phyloP scores from a whole-genome alignment of 31 red algal species.

The Asparagopsis taxiformis region DNA sequence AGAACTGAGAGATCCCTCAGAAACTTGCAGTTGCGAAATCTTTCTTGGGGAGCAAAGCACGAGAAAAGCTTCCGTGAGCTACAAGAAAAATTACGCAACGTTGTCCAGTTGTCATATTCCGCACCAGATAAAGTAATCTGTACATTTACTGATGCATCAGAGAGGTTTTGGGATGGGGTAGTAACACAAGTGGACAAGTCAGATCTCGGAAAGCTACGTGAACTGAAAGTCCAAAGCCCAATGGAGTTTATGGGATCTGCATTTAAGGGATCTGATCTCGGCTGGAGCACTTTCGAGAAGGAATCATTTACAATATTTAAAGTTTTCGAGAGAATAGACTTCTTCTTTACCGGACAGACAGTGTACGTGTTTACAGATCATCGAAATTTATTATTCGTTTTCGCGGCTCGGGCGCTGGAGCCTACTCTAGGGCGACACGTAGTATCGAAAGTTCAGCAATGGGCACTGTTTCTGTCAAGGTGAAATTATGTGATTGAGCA shows the following conservation, averaged over 20 bases:
- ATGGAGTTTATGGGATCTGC: conserved; percentile 5
- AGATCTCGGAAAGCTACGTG: neutral
- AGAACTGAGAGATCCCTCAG: no score
- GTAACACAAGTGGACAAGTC: conserved; percentile 9
- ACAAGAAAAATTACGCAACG: conserved; percentile 12
- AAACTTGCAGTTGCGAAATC: no score
- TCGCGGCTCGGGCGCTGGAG: neutral
- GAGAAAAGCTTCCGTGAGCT: conserved; percentile 6
- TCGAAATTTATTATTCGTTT: neutral
- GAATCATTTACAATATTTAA: conserved; percentile 17
- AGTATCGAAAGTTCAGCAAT: neutral
- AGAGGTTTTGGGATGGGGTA: conserved; percentile 22
- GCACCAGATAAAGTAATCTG: conserved; percentile 8
- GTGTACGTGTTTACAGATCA: neutral
- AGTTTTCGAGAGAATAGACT: neutral
- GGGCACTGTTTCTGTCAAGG: neutral
- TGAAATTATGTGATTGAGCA: conserved; percentile 2
- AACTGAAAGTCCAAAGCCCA: conserved; percentile 16
- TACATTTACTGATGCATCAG: conserved; percentile 36
- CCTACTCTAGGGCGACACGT: neutral
- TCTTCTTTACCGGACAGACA: neutral
- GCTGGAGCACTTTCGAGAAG: conserved; percentile 13
- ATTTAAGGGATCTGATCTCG: conserved; percentile 10
- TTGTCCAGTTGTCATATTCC: conserved; percentile 12
- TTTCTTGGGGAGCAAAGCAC: conserved; percentile 19